phyloP scores from a whole-genome alignment of 1,284 basidiomycete species.

The Marasmius oreades region DNA sequence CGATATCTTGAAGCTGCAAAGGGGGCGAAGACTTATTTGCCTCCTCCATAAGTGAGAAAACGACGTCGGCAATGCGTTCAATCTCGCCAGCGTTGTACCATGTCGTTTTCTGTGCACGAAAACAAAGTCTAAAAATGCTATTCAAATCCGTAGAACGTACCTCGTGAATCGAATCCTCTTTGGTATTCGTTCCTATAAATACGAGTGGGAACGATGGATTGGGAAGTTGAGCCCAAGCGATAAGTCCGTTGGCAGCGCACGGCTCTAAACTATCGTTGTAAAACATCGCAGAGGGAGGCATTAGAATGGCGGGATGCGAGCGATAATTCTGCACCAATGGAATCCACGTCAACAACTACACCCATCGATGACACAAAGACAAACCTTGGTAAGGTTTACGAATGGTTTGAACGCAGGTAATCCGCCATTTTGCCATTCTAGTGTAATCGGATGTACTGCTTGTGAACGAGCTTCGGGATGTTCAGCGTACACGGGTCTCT shows the following conservation, averaged over 20 bases:
- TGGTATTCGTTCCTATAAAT: slow-evolving; percentile 35
- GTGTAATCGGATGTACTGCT: not conserved
- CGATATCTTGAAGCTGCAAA: slow-evolving; percentile 35
- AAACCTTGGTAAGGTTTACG: slow-evolving; percentile 38
- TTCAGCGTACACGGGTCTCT: slow-evolving; percentile 34
- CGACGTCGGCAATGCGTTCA: slow-evolving; percentile 30
- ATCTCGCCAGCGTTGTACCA: slow-evolving; percentile 47
- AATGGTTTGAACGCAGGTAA: slow-evolving; percentile 26
- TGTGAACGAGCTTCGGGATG: slow-evolving; percentile 13
- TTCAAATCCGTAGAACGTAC: slow-evolving; percentile 17
- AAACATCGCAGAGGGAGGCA: slow-evolving; percentile 47
- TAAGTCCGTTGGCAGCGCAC: slow-evolving; percentile 35
- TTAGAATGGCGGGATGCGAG: slow-evolving; percentile 46
- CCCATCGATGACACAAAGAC: slow-evolving; percentile 3
- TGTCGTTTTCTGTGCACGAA: slow-evolving; percentile 31
- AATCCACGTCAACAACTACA: not conserved
- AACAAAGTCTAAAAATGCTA: too few relatives aligned
- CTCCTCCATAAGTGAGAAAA: slow-evolving; percentile 34
- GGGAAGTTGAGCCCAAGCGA: slow-evolving; percentile 35
- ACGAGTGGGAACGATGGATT: slow-evolving; percentile 35
- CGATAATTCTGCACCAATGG: slow-evolving; percentile 32
- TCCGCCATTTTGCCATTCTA: not conserved
- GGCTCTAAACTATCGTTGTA: slow-evolving; percentile 42
- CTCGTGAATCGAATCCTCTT: slow-evolving; percentile 40
- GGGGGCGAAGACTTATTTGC: slow-evolving; percentile 31